A percentile compares a stretch with the other conserved stretches of the same genome.
Evolutionary conservation across 176 grass and related monocot species (phyloP).

Genomic region (Miscanthus lutarioriparius): DNA sequence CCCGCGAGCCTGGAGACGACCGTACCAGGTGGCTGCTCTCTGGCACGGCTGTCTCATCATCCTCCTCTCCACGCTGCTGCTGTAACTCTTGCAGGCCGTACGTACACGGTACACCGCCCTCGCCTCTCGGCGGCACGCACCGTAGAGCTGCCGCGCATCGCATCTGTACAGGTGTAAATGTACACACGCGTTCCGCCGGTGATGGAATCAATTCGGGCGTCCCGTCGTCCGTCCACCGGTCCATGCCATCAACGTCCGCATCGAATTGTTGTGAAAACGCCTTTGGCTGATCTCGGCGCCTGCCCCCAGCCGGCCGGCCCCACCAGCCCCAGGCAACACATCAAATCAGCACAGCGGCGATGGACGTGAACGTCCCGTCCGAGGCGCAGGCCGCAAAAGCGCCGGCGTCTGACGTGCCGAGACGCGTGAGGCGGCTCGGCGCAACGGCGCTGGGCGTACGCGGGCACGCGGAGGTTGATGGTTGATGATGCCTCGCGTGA

Average conservation of each 20-base stretch:
- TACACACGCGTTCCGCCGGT: conserved; percentile 16
- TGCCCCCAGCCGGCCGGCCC: background rate
- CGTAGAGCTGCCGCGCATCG: background rate
- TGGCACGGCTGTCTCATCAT: background rate
- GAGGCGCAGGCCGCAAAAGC: conserved; percentile 21
- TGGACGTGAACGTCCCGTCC: conserved; percentile 22
- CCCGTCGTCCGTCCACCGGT: background rate
- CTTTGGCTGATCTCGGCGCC: background rate
- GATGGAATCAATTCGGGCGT: conserved; percentile 40
- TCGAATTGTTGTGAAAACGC: background rate
- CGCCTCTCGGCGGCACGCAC: background rate
- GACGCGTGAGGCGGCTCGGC: conserved; percentile 18
- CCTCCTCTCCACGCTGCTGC: conserved; percentile 25
- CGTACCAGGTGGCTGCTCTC: background rate
- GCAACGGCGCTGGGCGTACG: too few relatives aligned
- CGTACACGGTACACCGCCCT: too few relatives aligned
- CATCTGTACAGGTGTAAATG: conserved; percentile 42
- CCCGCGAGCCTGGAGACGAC: background rate
- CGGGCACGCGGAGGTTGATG: too few relatives aligned
- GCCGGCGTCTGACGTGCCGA: background rate
- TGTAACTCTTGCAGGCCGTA: background rate
- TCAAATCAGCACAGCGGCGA: background rate
- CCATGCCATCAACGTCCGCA: background rate
- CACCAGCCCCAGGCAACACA: background rate
- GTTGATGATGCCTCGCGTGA: too few relatives aligned